Base-by-base conservation (phyloP, 768 basidiomycete species). In the Russula abietina region DNA sequence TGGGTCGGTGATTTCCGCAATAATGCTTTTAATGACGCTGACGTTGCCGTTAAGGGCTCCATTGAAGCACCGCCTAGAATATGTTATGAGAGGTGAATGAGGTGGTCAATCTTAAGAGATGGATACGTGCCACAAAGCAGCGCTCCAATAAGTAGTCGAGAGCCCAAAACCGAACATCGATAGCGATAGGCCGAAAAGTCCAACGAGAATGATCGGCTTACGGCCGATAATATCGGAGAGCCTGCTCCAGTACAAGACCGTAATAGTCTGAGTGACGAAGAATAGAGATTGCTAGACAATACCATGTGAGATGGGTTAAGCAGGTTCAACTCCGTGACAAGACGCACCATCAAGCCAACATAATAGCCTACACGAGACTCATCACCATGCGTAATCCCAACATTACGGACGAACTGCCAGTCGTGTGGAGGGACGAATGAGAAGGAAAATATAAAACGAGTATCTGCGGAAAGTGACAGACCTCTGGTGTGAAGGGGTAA, bases 121-220 rank as follows among this genome's bases (percentile, higher is more conserved):
- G 22, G 1, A 2, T 32, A 57, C 73, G 24, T 55, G 75, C 79
- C 79, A 80, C 19, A 79, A 19, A 16, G 88, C 81, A 4, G 86
- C 75, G 8, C 83, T 83, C 81, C 79, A 83, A 69, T 87, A 89
- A 0, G 86, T 84, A 57, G 72, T 83, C 0, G 87, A 88, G 17
- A 91, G 71, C n/a, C 89, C 89, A 66, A 91, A 90, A 70, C 81
- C 83, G 58, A 82, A 84, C 85, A 90, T 89, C 0, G 87, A 88
- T 12, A 81, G 38, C 0, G 84, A 82, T 17, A 89, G 69, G 4
- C 89, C 89, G 32, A 80, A 72, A 1, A 91, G 73, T 2, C 89
- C 89, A 0, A 71, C 77, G 59, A 91, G 75, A 62, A 91, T 82
- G 28, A 91, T 82, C 0, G 90, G 89, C 66, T 87, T 89, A 50